Evolutionary conservation across 2,329 filamentous ascomycete genomes (phyloP), one percentile per base, ranked within the genome.

Genomic region (Aspergillus sp.): DNA sequence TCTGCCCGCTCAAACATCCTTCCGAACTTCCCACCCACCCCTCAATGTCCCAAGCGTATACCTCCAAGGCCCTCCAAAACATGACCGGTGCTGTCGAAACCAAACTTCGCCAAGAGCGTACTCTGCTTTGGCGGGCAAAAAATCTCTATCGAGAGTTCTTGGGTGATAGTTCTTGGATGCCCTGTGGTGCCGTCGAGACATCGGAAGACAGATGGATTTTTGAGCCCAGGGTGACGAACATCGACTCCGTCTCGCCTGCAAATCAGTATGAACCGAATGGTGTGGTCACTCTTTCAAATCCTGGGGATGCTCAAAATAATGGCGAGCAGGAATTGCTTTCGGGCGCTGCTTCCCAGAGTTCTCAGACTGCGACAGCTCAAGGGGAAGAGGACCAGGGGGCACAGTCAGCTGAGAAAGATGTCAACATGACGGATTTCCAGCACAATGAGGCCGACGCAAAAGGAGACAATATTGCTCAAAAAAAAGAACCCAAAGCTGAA

Each of bases 1-100:
- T 84, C 38, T 73, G 75, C 48, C 81, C 81, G n/a, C 63, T 84
- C 45, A 82, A 77, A 32, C 77, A 80, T 42, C 78, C 80, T 33
- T 77, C 79, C 45, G 78, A 82, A 52, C 68, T 84, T 27, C 72
- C 77, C 2, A 69, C 66, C 29, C 81, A 84, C 56, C 79, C 80
- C 48, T 77, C 78, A 28, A 61, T 82, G 53, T 79, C 76, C 44
- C 63, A 75, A 44, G 70, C 79, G 2, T 84, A 81, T 60, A 77
- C 73, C 29, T 80, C 78, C 45, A 75, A 72, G 48, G 78, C 78
- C 36, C 70, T 84, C 12, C 74, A 72, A 29, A 72, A 79, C 38
- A 76, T 83, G 71, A 74, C 76, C 8, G 65, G 68, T 47, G 73
- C 78, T 46, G 75, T 79, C 4, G 73, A 77, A 47, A 71, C 75